phyloP scores from a whole-genome alignment of 768 basidiomycete genomes.

The Coprinopsis sp. region DNA sequence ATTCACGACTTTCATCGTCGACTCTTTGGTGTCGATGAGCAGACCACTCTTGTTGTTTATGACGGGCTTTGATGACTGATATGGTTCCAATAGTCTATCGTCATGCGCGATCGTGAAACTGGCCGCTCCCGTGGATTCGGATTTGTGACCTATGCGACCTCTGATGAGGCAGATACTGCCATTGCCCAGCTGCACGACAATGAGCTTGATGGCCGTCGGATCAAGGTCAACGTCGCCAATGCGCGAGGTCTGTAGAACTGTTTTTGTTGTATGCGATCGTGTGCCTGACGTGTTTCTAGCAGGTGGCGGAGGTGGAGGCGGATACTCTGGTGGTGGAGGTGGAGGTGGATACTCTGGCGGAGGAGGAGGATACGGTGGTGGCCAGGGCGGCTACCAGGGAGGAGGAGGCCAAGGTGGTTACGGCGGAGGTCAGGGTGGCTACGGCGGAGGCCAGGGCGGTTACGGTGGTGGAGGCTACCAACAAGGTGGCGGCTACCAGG shows the following conservation, averaged over 20 bases:
- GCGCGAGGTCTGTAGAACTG: slow-evolving; percentile 34
- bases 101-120: slow-evolving; percentile 98
- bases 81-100: slow-evolving; percentile 71
- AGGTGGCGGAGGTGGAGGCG: slow-evolving; percentile 15
- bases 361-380: slow-evolving; percentile 26
- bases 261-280: slow-evolving; percentile 7
- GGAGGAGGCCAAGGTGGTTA: slow-evolving; percentile 16
- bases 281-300: not conserved
- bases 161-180: slow-evolving; percentile 70
- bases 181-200: slow-evolving; percentile 79
- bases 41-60: slow-evolving; percentile 18
- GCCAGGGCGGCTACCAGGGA: slow-evolving; percentile 17
- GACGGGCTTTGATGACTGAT: slow-evolving; percentile 27
- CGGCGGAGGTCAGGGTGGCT: slow-evolving; percentile 21
- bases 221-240: slow-evolving; percentile 86
- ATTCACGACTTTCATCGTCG: too few relatives aligned
- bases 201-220: slow-evolving; percentile 88
- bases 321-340: slow-evolving; percentile 24
- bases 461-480: slow-evolving; percentile 17
- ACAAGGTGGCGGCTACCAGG: slow-evolving; percentile 15
- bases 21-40: slow-evolving; percentile 4
- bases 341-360: slow-evolving; percentile 16
- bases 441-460: slow-evolving; percentile 18
- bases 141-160: slow-evolving; percentile 74
- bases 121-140: slow-evolving; percentile 96